phyloP scores from a whole-genome alignment of 75 land plant genomes.

The Sequoiadendron giganteum region DNA sequence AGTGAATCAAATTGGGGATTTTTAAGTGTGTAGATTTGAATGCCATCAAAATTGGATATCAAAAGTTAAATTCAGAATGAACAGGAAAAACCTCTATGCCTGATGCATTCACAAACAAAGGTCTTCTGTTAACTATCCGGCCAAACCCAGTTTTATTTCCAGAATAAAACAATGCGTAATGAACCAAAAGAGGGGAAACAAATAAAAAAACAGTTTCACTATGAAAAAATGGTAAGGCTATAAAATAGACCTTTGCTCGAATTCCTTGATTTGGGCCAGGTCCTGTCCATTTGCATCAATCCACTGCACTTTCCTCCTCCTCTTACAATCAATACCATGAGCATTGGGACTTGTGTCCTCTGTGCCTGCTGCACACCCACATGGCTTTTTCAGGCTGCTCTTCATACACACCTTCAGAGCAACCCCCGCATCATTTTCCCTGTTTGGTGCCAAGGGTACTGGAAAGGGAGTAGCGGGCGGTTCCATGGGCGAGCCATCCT shows the following conservation, averaged over 20 bases:
- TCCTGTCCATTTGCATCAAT: conserved; percentile 60
- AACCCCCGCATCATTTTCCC: not conserved
- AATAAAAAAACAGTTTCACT: conserved; percentile 1
- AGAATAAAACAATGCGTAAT: not conserved
- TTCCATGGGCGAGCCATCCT: conserved; percentile 15
- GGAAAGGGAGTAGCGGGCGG: conserved; percentile 7
- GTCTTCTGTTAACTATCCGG: not conserved
- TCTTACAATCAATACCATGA: conserved; percentile 9
- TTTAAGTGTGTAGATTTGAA: not conserved
- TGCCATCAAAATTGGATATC: not conserved
- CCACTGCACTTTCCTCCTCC: conserved; percentile 69
- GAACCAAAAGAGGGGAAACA: not conserved
- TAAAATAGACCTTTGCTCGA: conserved; percentile 53
- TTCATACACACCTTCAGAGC: conserved; percentile 26
- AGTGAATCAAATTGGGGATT: not conserved
- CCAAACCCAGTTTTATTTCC: not conserved
- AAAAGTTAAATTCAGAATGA: not conserved
- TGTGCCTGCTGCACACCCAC: conserved; percentile 4
- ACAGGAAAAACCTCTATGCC: not conserved
- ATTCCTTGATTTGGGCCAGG: conserved; percentile 61
- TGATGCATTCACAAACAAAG: not conserved
- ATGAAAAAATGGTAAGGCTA: not conserved
- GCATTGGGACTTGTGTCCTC: conserved; percentile 9
- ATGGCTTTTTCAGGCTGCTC: conserved; percentile 51
- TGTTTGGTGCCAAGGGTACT: not conserved